Base-by-base conservation (phyloP, 768 basidiomycete genomes). In the Chalciporus pseudorubinellus region DNA sequence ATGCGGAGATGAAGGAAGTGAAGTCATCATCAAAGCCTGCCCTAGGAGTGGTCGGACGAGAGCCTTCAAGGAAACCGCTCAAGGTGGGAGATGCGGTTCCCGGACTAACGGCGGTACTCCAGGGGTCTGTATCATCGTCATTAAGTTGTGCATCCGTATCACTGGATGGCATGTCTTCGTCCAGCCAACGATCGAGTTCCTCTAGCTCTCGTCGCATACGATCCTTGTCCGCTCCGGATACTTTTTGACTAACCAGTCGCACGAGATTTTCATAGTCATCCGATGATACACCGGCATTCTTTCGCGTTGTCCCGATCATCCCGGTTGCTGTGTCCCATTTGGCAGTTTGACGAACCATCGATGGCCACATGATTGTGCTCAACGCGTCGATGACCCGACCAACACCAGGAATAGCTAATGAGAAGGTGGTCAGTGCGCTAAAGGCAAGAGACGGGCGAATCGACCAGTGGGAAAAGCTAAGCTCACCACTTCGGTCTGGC, bases 361-460 rank as follows among this genome's bases (percentile, higher is more conserved):
- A 86, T 4, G 90, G 85, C 90, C 90, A 93, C 85, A 92, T 90
- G 59, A 93, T 82, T 1, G 91, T 91, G 66, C 88, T 85, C 39
- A 93, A 71, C 11, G 90, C 87, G 61, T 91, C 89, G 18, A 89
- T 59, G 8, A 91, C 82, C 21, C 91, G 82, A 26, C 81, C 78
- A 29, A 90, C 77, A 12, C 79, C 79, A 14, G 64, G 78, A 46
- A 81, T 74, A 16, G 71, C 83, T 82, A 42, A 31, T 44, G 24
- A 47, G 6, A 7, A 11, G 44, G 9, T 43, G 26, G 14, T 56
- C 44, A 39, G 21, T 39, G n/a, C n/a, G n/a, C n/a, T n/a, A n/a
- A n/a, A n/a, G n/a, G n/a, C n/a, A n/a, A n/a, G n/a, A n/a, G n/a
- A n/a, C n/a, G n/a, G n/a, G n/a, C n/a, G n/a, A n/a, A n/a, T n/a